These are phyloP conservation scores for Populus nigra DNA, from an alignment of 345 rosid species.

Conservation along the genomic window DNA sequence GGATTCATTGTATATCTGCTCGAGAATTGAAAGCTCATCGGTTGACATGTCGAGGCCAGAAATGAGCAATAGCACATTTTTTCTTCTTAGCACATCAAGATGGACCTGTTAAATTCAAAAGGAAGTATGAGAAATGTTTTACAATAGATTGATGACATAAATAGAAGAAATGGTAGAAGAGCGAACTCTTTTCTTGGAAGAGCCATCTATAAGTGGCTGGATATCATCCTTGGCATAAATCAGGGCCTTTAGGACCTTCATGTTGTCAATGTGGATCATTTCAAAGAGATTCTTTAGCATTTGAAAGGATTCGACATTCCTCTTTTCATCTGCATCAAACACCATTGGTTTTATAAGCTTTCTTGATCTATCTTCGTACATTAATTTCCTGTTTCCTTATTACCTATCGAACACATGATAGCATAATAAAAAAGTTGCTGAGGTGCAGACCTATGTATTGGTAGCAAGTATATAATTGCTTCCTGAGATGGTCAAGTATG, in stretches of 20 bases:
- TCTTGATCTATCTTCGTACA: not conserved
- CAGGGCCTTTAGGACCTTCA: conserved; percentile 77
- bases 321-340: conserved; percentile 57
- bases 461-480: conserved; percentile 53
- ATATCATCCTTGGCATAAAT: conserved; percentile 61
- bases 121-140: not conserved
- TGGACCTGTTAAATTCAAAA: conserved; percentile 40
- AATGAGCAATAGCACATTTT: conserved; percentile 67
- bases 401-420: not conserved
- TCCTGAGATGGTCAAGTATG: conserved; percentile 61
- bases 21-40: conserved; percentile 73
- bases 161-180: not conserved
- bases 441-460: conserved; percentile 50
- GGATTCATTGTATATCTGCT: conserved; percentile 76
- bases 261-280: conserved; percentile 71
- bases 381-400: not conserved
- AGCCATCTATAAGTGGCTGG: conserved; percentile 65
- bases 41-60: conserved; percentile 62
- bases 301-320: conserved; percentile 47
- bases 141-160: not conserved
- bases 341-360: not conserved
- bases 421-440: not conserved
- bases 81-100: conserved; percentile 75
- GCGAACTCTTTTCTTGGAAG: conserved; percentile 62
- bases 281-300: conserved; percentile 49